Conservation (phyloP, 768 basidiomycete genomes). For the Daedalea quercina region DNA sequence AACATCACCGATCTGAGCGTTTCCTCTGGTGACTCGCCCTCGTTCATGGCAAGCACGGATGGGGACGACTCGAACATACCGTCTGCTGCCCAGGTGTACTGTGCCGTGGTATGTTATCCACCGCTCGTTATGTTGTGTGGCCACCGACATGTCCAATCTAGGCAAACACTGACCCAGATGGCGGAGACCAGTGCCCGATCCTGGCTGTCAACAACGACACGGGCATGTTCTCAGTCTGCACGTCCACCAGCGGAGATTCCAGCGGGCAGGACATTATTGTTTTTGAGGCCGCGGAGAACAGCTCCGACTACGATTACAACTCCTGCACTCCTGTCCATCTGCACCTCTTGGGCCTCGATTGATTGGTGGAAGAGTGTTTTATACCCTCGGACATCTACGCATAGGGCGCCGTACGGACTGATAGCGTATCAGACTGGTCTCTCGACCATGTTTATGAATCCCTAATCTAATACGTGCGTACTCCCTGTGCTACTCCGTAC, state of each 20-base stretch:
- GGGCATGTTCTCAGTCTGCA: constrained; percentile 13
- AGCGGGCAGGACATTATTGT: constrained; percentile 7
- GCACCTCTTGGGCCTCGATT: constrained; percentile 9
- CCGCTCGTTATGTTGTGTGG: too few relatives aligned
- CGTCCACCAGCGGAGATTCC: not conserved
- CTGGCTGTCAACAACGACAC: constrained; percentile 14
- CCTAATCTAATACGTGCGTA: too few relatives aligned
- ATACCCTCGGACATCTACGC: not conserved
- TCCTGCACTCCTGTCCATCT: constrained; percentile 18
- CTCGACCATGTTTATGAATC: too few relatives aligned
- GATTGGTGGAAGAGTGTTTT: not conserved
- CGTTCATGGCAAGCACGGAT: constrained; percentile 32
- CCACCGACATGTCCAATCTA: too few relatives aligned
- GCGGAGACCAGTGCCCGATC: not conserved
- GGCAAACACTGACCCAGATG: constrained; percentile 8
- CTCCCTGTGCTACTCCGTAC: too few relatives aligned
- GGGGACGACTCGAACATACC: constrained; percentile 15
- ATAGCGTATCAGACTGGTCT: not conserved
- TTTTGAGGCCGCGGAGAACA: constrained; percentile 15
- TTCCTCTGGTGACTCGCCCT: constrained; percentile 24
- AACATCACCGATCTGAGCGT: constrained; percentile 29
- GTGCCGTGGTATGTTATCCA: constrained; percentile 23
- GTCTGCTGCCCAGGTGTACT: constrained; percentile 28
- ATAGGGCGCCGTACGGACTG: not conserved
- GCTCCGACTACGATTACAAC: constrained; percentile 12